Conservation (phyloP, 441 rosid species). For the California macrophylla region DNA sequence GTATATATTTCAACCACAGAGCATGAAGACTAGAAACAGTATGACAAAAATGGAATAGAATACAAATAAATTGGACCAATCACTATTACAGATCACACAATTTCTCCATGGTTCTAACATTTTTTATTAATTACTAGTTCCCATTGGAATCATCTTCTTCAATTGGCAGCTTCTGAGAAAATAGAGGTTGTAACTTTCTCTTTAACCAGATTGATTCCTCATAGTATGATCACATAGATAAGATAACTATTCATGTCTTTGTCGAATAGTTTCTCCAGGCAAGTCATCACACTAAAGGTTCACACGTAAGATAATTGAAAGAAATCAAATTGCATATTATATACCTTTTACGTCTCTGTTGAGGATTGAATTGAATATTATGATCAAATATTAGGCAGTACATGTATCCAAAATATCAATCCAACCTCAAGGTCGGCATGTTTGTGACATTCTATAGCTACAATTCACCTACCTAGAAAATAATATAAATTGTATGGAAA, state of each 20-base stretch:
- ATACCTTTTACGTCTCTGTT: conserved; percentile 3
- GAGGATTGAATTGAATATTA: conserved; percentile 10
- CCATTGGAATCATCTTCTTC: conserved; percentile 14
- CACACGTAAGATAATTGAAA: neutral
- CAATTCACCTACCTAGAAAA: neutral
- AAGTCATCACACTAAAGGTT: neutral
- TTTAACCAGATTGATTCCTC: neutral
- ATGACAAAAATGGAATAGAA: neutral
- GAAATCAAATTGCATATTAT: conserved; percentile 8
- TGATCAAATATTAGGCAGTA: neutral
- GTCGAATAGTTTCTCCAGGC: conserved; percentile 11
- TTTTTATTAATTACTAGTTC: conserved; percentile 15
- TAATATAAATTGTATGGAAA: neutral
- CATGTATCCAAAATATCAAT: conserved; percentile 10
- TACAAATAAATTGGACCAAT: neutral
- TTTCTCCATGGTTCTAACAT: conserved; percentile 1
- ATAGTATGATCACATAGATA: neutral
- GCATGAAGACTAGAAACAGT: neutral
- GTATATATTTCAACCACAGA: neutral
- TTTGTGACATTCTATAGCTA: neutral
- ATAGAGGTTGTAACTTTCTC: neutral
- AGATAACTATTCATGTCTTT: conserved; percentile 7
- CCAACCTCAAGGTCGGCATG: conserved; percentile 9
- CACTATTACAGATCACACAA: conserved; percentile 8
- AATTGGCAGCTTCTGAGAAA: conserved; percentile 13